These are phyloP conservation scores for Eustoma russellianum DNA, from an alignment of 257 asterid species.

Conservation along the genomic window DNA sequence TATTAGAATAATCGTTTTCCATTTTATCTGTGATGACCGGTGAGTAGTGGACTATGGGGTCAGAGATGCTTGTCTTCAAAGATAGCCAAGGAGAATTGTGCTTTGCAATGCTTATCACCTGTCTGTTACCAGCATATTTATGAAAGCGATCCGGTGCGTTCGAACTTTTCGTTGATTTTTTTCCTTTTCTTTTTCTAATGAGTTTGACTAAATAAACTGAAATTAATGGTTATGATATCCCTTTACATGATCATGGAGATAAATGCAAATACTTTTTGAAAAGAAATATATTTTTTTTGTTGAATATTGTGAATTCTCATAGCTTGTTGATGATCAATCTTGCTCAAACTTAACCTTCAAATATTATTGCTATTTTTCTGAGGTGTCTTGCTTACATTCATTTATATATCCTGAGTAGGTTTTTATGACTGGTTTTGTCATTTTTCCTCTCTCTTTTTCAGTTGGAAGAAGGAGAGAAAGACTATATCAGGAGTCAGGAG, in stretches of 20 bases:
- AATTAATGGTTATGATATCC: neutral
- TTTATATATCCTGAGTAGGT: neutral
- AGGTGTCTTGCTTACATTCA: neutral
- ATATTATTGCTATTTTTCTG: too few relatives aligned
- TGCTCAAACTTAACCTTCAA: too few relatives aligned
- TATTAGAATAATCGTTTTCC: too few relatives aligned
- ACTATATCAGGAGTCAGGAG: conserved; percentile 62
- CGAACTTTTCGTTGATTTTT: neutral
- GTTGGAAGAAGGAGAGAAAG: conserved; percentile 97
- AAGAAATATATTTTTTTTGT: neutral
- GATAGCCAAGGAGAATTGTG: conserved; percentile 82
- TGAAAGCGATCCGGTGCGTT: conserved; percentile 86
- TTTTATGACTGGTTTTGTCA: conserved; percentile 3
- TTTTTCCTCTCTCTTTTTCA: conserved; percentile 21
- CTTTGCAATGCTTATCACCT: conserved; percentile 72
- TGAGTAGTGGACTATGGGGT: conserved; percentile 80
- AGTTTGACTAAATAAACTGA: neutral
- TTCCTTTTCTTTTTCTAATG: neutral
- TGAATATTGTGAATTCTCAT: neutral
- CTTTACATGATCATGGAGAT: too few relatives aligned
- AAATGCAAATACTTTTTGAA: neutral
- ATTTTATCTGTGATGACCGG: too few relatives aligned
- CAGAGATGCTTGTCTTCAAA: conserved; percentile 55
- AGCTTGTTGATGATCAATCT: neutral
- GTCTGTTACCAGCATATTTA: conserved; percentile 69